Evolutionary conservation across 257 asterid genomes (phyloP).

Genomic region (Nicotiana paniculata): DNA sequence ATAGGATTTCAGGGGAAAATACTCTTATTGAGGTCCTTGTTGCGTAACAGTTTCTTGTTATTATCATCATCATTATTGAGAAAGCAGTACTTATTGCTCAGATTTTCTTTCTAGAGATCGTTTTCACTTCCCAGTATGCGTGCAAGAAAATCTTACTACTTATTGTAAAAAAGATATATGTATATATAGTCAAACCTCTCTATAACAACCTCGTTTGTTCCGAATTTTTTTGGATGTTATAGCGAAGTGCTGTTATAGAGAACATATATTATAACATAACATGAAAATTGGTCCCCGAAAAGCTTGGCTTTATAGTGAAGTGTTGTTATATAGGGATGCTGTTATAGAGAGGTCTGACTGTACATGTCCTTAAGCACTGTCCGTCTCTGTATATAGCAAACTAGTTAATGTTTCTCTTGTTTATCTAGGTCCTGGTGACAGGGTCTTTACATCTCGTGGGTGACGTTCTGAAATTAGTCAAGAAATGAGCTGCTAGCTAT

Average conservation of each 20-base stretch:
- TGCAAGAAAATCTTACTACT: not conserved
- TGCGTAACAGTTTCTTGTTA: not conserved
- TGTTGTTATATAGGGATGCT: too few relatives aligned
- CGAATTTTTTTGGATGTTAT: too few relatives aligned
- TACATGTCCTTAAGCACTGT: not conserved
- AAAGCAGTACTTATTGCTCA: not conserved
- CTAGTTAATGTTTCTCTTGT: constrained; percentile 1
- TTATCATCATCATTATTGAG: too few relatives aligned
- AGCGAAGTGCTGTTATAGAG: too few relatives aligned
- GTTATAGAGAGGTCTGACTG: too few relatives aligned
- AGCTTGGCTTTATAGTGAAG: too few relatives aligned
- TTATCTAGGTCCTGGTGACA: constrained; percentile 73
- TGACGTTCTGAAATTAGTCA: constrained; percentile 68
- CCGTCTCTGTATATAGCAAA: not conserved
- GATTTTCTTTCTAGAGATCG: not conserved
- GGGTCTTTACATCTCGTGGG: constrained; percentile 92
- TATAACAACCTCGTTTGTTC: too few relatives aligned
- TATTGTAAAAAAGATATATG: not conserved
- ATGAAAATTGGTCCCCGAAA: too few relatives aligned
- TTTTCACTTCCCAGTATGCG: not conserved
- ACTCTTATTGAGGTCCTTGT: not conserved
- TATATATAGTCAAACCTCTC: too few relatives aligned
- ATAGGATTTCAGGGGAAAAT: not conserved
- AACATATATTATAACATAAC: too few relatives aligned
- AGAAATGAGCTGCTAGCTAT: constrained; percentile 36